Evolutionary conservation across 2,329 filamentous ascomycete species (phyloP).

Genomic region (Neocatenulostroma microsporum): DNA sequence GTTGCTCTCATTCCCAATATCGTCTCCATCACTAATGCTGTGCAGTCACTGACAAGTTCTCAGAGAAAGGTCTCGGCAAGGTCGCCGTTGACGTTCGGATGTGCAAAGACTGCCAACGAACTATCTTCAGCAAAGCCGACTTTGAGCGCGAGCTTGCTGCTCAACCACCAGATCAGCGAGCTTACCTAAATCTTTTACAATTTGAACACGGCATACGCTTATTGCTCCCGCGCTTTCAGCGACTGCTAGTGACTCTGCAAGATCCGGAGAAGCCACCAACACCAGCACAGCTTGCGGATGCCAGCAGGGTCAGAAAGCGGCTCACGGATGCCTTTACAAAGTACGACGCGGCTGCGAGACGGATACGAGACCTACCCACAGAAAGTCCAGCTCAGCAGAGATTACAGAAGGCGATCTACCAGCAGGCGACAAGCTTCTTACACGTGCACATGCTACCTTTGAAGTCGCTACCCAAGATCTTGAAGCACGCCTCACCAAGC

Average conservation of each 20-base stretch:
- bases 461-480: constrained; percentile 44
- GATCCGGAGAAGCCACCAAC: constrained; percentile 59
- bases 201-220: constrained; percentile 81
- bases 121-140: constrained; percentile 65
- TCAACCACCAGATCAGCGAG: constrained; percentile 66
- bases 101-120: constrained; percentile 78
- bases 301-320: constrained; percentile 76
- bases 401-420: constrained; percentile 74
- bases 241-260: constrained; percentile 64
- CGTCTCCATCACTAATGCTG: constrained; percentile 26
- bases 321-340: constrained; percentile 84
- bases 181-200: constrained; percentile 75
- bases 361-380: constrained; percentile 71
- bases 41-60: constrained; percentile 26
- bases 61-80: constrained; percentile 41
- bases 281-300: constrained; percentile 68
- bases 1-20: constrained; percentile 20
- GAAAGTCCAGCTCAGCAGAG: constrained; percentile 62
- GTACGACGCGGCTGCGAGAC: constrained; percentile 72
- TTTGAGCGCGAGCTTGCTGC: constrained; percentile 62
- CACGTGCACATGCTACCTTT: constrained; percentile 87
- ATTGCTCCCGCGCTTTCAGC: constrained; percentile 77
- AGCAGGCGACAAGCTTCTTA: constrained; percentile 72
- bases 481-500: constrained; percentile 49
- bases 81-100: constrained; percentile 77